Percentiles rank a stretch among this genome's conserved stretches.
These are phyloP conservation scores for Capniomyces stellatus DNA, from an alignment of 371 early-diverging fungal genomes.

Conservation along the genomic window DNA sequence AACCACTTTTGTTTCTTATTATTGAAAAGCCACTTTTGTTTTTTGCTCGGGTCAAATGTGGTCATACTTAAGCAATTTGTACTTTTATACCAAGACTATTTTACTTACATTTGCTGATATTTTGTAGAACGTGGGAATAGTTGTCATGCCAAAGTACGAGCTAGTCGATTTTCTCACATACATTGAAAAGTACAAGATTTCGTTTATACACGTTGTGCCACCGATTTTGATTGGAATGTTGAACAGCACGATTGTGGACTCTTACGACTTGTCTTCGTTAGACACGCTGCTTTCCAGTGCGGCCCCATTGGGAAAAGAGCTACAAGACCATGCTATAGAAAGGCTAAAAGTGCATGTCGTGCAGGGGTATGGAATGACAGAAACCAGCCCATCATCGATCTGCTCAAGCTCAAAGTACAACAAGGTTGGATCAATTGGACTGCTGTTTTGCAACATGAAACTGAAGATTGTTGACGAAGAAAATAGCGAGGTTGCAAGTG, in stretches of 20 bases:
- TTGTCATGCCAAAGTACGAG: slow-evolving; percentile 36
- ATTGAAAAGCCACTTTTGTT: too few species aligned
- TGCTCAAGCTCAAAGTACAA: slow-evolving; percentile 16
- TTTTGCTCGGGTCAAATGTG: too few species aligned
- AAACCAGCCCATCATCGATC: slow-evolving; percentile 32
- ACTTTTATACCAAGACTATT: too few species aligned
- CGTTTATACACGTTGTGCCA: slow-evolving; percentile 53
- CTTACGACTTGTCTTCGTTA: slow-evolving; percentile 43
- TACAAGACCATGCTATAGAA: slow-evolving; percentile 28
- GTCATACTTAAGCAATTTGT: too few species aligned
- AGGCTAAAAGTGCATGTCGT: slow-evolving; percentile 31
- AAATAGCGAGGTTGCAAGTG: slow-evolving; percentile 30
- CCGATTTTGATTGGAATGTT: slow-evolving; percentile 50
- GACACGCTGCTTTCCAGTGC: slow-evolving; percentile 51
- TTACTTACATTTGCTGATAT: background rate
- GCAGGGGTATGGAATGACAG: slow-evolving; percentile 62
- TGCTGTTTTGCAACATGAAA: slow-evolving; percentile 42
- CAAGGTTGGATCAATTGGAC: slow-evolving; percentile 27
- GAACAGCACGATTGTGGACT: slow-evolving; percentile 37
- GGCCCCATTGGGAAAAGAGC: slow-evolving; percentile 53
- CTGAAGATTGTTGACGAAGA: slow-evolving; percentile 43
- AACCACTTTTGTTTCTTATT: too few species aligned
- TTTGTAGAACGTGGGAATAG: slow-evolving; percentile 14
- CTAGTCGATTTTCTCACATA: slow-evolving; percentile 28
- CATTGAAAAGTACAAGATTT: slow-evolving; percentile 47